phyloP scores from a whole-genome alignment of 805 yeast genomes.

The Kazachstania bromeliacearum region DNA sequence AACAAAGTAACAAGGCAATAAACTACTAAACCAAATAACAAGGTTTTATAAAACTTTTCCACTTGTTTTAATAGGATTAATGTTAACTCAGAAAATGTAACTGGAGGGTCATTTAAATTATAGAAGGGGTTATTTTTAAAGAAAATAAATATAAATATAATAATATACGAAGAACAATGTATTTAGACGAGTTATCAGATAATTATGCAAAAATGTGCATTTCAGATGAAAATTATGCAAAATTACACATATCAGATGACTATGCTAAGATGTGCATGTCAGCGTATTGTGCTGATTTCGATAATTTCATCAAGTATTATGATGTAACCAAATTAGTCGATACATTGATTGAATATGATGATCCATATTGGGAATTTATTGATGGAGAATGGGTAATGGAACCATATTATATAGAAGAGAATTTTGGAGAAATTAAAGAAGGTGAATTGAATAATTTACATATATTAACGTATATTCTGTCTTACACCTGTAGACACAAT shows the following conservation, averaged over 20 bases:
- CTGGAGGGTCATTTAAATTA: too few species aligned
- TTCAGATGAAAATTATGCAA: too few species aligned
- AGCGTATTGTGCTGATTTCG: conserved; percentile 1
- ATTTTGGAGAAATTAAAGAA: background rate
- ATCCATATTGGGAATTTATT: background rate
- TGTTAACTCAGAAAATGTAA: too few species aligned
- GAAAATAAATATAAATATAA: too few species aligned
- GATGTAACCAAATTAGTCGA: background rate
- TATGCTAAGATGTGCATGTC: conserved; percentile 1
- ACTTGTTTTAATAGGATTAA: too few species aligned
- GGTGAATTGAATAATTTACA: background rate
- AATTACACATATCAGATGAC: too few species aligned
- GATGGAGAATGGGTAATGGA: background rate
- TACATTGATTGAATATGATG: background rate
- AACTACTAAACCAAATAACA: background rate
- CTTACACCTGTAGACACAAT: conserved; percentile 1
- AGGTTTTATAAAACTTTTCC: too few species aligned
- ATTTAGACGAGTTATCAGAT: background rate
- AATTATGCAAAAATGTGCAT: too few species aligned
- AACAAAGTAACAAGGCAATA: background rate
- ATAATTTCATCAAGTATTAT: background rate
- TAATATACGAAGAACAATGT: too few species aligned
- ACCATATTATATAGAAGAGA: background rate
- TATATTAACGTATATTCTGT: background rate
- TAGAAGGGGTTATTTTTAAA: too few species aligned